Conservation (phyloP, 495 filamentous ascomycete species). For the Massariosphaeria phaeospora region DNA sequence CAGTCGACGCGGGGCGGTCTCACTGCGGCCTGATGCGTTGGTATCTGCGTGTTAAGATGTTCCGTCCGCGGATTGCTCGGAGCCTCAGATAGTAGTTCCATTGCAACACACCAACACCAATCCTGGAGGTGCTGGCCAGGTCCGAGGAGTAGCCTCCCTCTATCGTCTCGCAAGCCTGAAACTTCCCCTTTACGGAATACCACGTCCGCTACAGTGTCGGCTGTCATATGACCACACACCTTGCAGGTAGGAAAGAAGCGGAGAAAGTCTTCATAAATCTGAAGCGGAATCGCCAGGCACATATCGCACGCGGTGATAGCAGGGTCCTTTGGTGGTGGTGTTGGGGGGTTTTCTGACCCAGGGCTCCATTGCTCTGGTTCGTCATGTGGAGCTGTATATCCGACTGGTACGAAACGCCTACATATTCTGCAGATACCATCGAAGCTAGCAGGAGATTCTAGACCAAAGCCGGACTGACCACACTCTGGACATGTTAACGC, state of each 20-base stretch:
- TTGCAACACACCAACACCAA: not conserved
- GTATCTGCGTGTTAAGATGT: no score
- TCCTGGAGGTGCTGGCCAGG: not conserved
- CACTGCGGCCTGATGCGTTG: no score
- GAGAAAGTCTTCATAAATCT: not conserved
- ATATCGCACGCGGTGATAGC: not conserved
- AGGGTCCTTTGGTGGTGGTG: not conserved
- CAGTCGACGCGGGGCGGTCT: no score
- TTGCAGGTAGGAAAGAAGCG: slow-evolving; percentile 6
- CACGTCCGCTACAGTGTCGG: not conserved
- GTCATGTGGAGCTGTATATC: not conserved
- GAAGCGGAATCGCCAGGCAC: not conserved
- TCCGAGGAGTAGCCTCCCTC: not conserved
- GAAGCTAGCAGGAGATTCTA: not conserved
- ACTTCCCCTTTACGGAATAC: slow-evolving; percentile 1
- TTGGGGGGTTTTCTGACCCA: not conserved
- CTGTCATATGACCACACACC: slow-evolving; percentile 9
- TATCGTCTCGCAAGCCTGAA: not conserved
- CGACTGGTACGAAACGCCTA: not conserved
- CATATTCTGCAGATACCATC: not conserved
- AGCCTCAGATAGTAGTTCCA: not conserved
- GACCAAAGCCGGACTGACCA: no score
- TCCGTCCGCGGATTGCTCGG: no score
- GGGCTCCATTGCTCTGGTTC: not conserved
- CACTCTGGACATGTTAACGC: not conserved